Evolutionary conservation across 306 rosid species (phyloP).

Genomic region (Dalbergia cochinchinensis): DNA sequence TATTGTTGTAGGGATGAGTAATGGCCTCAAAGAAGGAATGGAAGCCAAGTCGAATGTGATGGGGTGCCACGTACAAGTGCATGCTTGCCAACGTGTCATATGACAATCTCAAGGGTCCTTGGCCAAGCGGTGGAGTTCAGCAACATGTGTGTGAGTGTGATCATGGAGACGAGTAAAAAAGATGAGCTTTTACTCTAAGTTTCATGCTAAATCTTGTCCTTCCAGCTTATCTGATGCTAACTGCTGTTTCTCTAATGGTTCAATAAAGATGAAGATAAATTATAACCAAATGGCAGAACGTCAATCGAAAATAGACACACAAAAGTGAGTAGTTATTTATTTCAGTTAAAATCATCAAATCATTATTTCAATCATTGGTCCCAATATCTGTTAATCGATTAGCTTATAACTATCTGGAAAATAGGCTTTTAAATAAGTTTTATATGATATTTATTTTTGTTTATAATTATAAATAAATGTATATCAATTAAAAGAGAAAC

Average conservation of each 20-base stretch:
- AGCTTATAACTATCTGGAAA: too few relatives aligned
- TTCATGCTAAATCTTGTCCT: too few relatives aligned
- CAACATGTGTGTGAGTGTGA: not conserved
- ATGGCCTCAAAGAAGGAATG: slow-evolving; percentile 17
- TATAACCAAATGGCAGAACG: too few relatives aligned
- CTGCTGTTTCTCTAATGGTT: not conserved
- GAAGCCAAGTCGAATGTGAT: slow-evolving; percentile 36
- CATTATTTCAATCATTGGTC: too few relatives aligned
- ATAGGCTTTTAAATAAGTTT: too few relatives aligned
- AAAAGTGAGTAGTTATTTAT: not conserved
- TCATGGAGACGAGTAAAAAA: not conserved
- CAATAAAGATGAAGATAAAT: not conserved
- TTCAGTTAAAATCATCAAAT: not conserved
- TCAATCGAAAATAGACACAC: too few relatives aligned
- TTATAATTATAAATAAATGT: too few relatives aligned
- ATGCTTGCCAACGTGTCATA: slow-evolving; percentile 47
- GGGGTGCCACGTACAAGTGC: slow-evolving; percentile 48
- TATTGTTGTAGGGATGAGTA: slow-evolving; percentile 29
- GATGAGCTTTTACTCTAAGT: not conserved
- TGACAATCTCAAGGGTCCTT: slow-evolving; percentile 2
- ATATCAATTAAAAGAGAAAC: too few relatives aligned
- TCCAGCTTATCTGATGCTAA: not conserved
- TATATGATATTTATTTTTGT: too few relatives aligned
- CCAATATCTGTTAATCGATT: too few relatives aligned
- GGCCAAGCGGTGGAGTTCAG: slow-evolving; percentile 45